phyloP scores from a whole-genome alignment of 106 monocot genomes.

The Agapanthus africanus region DNA sequence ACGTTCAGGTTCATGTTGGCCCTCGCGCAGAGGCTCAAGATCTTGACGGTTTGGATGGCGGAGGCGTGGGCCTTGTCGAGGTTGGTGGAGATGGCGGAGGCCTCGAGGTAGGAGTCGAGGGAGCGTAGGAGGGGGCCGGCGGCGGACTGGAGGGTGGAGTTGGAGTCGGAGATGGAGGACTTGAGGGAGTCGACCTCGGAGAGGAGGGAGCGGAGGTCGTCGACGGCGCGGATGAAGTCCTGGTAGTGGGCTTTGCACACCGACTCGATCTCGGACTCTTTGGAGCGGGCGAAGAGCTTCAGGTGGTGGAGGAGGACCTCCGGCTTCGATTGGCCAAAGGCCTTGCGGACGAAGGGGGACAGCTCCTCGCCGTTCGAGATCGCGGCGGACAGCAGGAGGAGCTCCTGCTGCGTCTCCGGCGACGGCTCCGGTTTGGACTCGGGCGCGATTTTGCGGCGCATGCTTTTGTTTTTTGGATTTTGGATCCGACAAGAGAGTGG shows the following conservation, averaged over 20 bases:
- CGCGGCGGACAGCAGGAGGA: slow-evolving; percentile 55
- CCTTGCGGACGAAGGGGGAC: slow-evolving; percentile 82
- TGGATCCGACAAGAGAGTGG: not conserved
- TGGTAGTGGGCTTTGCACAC: slow-evolving; percentile 88
- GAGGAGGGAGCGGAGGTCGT: slow-evolving; percentile 95
- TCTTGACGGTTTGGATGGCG: slow-evolving; percentile 37
- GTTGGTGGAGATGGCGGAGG: slow-evolving; percentile 51
- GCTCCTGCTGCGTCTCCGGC: slow-evolving; percentile 36
- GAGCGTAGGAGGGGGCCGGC: slow-evolving; percentile 62
- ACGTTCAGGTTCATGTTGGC: slow-evolving; percentile 53
- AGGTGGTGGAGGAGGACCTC: slow-evolving; percentile 72
- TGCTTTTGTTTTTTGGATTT: slow-evolving; percentile 23
- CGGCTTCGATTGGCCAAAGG: slow-evolving; percentile 72
- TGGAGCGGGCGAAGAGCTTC: slow-evolving; percentile 60
- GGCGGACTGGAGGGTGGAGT: slow-evolving; percentile 62
- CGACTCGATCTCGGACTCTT: slow-evolving; percentile 92
- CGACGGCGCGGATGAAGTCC: slow-evolving; percentile 97
- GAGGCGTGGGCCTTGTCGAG: slow-evolving; percentile 40
- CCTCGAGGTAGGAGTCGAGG: slow-evolving; percentile 65
- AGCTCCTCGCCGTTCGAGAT: slow-evolving; percentile 90
- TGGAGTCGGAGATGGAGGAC: slow-evolving; percentile 73
- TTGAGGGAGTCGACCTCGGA: slow-evolving; percentile 87
- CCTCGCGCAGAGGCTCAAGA: slow-evolving; percentile 48
- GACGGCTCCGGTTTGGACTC: not conserved
- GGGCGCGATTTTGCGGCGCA: slow-evolving; percentile 29